These are phyloP conservation scores for Psilocybe cyanescens DNA, from an alignment of 768 basidiomycete species.

Conservation along the genomic window DNA sequence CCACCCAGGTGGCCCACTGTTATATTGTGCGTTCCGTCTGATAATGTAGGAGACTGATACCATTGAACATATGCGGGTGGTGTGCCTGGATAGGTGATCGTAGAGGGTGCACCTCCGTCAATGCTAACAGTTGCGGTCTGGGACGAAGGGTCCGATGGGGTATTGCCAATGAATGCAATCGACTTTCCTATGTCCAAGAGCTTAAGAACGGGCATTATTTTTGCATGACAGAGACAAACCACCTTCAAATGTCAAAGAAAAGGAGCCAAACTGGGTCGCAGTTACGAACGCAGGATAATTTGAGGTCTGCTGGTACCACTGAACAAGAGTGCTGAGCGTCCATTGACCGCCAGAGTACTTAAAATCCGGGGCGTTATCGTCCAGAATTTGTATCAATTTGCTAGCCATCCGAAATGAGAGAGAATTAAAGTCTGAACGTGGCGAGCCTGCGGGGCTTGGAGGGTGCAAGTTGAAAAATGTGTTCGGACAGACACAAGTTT, in stretches of 20 bases:
- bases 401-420: conserved; percentile 10
- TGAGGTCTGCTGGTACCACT: conserved; percentile 21
- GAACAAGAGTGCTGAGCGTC: conserved; percentile 20
- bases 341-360: conserved; percentile 22
- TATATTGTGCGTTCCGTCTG: conserved; percentile 28
- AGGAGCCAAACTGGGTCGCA: conserved; percentile 16
- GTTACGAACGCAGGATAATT: conserved; percentile 20
- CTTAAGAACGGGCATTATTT: not conserved
- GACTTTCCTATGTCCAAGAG: conserved; percentile 19
- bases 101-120: conserved; percentile 20
- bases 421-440: not conserved
- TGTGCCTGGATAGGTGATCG: conserved; percentile 15
- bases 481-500: not conserved
- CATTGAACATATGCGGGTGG: conserved; percentile 24
- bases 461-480: not conserved
- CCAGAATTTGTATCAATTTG: conserved; percentile 17
- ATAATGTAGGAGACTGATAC: conserved; percentile 28
- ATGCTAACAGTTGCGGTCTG: conserved; percentile 24
- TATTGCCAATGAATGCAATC: conserved; percentile 27
- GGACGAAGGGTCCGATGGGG: conserved; percentile 13
- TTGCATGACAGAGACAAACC: not conserved
- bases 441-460: not conserved
- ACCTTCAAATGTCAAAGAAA: conserved; percentile 24
- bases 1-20: conserved; percentile 23
- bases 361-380: conserved; percentile 22